Evolutionary conservation across 2,329 filamentous ascomycete genomes (phyloP).

Genomic region (Leptographium flavum): DNA sequence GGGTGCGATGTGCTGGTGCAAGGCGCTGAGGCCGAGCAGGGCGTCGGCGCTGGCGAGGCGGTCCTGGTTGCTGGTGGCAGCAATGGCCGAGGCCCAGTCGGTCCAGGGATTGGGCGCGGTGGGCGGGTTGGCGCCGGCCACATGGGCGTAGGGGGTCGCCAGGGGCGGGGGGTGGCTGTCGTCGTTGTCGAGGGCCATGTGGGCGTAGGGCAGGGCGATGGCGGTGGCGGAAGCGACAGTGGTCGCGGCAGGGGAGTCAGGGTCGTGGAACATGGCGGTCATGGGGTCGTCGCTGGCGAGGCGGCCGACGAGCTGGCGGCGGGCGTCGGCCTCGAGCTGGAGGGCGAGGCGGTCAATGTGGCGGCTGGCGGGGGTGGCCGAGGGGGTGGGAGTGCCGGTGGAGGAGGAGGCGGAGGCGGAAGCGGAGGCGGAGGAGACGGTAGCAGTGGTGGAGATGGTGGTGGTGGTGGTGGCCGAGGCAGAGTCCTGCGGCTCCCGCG

Average conservation of each 20-base stretch:
- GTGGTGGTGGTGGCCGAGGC: not conserved
- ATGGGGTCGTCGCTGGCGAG: not conserved
- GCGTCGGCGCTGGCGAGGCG: constrained; percentile 25
- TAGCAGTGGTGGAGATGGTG: too few relatives aligned
- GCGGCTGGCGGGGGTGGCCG: constrained; percentile 20
- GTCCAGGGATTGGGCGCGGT: constrained; percentile 32
- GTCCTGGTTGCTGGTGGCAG: constrained; percentile 33
- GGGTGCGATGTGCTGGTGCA: constrained; percentile 7
- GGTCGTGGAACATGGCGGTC: not conserved
- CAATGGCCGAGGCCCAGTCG: constrained; percentile 38
- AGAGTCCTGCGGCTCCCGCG: constrained; percentile 5
- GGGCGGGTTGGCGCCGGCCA: not conserved
- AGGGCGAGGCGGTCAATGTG: constrained; percentile 27
- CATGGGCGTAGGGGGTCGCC: not conserved
- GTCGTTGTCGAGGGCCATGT: too few relatives aligned
- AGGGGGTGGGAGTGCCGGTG: not conserved
- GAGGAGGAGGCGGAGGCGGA: not conserved
- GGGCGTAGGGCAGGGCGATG: not conserved
- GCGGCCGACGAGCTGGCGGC: constrained; percentile 6
- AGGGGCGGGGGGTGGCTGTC: not conserved
- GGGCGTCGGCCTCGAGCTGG: constrained; percentile 9
- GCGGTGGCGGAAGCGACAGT: not conserved
- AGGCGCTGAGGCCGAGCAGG: constrained; percentile 30
- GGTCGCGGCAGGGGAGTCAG: not conserved
- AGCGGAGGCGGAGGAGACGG: too few relatives aligned